Evolutionary conservation across 73 alveolate species (phyloP), one percentile per base, ranked within the genome.

Genomic region (Paramecium sonneborni): DNA sequence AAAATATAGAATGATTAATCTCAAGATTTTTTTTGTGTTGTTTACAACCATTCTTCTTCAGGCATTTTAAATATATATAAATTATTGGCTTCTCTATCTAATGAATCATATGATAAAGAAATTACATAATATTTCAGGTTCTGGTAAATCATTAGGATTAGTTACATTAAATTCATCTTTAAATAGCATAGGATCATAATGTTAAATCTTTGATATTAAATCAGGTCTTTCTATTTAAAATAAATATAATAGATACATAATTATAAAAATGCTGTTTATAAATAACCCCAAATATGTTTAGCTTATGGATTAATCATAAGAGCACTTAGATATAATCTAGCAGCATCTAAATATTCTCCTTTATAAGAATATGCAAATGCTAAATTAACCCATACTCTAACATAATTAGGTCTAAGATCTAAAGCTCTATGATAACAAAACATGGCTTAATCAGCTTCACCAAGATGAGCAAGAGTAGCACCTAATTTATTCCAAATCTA

Each of bases 401-500:
- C 98, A 41, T 93, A 92, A 91, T 95, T 96, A n/a, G 99, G 99
- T 79, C 97, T 95, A 18, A 97, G 72, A 34, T 95, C 98, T 8
- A 97, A 76, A 1, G 99, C 99, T 74, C 90, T 57, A 39, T 95
- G 95, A 85, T 97, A 97, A n/a, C 95, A 92, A 24, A 92, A 74
- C 21, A 95, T 68, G 8, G 98, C 98, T 92, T 67, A 62, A 32
- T 95, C 95, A 14, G 94, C 93, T 6, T 90, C 85, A 1, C 95
- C 93, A n/a, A 85, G 41, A 70, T 97, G 94, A 1, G 99, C 99
- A 38, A 96, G 92, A 1, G 98, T 97, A 11, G 99, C 99, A 14
- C 99, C 99, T 26, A 92, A 95, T 88, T 96, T 95, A 93, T 97
- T 97, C 98, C 99, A 97, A 6, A 95, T 82, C 23, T 95, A 92